Base-by-base conservation (phyloP, 768 basidiomycete genomes). In the Kwoniella shandongensis region DNA sequence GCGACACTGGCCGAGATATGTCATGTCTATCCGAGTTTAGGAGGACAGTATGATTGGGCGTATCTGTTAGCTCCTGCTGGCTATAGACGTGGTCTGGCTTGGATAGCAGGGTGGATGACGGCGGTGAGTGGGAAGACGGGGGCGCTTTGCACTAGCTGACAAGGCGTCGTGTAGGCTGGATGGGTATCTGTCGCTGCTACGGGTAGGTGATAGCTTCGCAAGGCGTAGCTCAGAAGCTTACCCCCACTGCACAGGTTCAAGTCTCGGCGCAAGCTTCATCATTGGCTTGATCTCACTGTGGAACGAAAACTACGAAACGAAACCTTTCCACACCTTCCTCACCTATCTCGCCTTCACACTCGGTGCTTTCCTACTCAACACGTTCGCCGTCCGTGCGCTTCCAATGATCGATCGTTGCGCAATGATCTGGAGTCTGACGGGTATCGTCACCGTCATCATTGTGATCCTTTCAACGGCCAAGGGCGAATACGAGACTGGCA, bases 171-270 rank as follows among this genome's bases (percentile, higher is more conserved):
- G 23, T 22, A 46, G 44, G 44, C 58, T n/a, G 58, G 58, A 4
- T 60, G 58, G 58, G 23, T 60, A n/a, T 48, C 52, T 5, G 44
- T 60, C 25, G 44, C 38, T 20, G 58, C 58, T 1, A 60, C 58
- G 5, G 40, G 40, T 23, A 7, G 8, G 40, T 42, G 6, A 6
- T 32, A 13, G 32, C 32, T 13, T 32, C 32, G 32, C 32, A 32
- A 13, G 13, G 7, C 32, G 32, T 32, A 13, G 13, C 32, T 6
- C 32, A 32, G n/a, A 42, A n/a, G 17, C 40, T 18, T 7, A 17
- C n/a, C n/a, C n/a, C n/a, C n/a, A n/a, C n/a, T n/a, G n/a, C n/a
- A n/a, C 40, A 42, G 53, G 51, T 23, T 18, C 30, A 7, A 54
- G 52, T 11, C 45, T 60, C 13, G 58, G 51, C 4, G 44, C 52